Conservation (phyloP, 345 rosid species). For the Mallotus nudiflorus region DNA sequence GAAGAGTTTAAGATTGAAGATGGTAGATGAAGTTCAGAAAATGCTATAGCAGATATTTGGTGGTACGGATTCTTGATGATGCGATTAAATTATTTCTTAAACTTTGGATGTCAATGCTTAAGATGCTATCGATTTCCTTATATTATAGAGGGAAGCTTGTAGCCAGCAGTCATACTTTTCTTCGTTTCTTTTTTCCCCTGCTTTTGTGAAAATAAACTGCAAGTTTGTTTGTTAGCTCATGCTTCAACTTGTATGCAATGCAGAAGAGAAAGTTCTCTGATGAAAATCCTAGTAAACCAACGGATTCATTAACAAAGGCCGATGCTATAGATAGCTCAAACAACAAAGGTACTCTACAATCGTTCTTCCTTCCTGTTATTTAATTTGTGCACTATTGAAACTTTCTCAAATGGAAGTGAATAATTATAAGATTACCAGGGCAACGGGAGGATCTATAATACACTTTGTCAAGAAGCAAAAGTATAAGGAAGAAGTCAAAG, state of each 20-base stretch:
- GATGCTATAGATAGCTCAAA: conserved; percentile 18
- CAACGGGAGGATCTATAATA: too few relatives aligned
- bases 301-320: conserved; percentile 46
- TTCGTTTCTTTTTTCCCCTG: too few relatives aligned
- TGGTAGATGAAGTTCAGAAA: background rate
- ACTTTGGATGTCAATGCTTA: background rate
- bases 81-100: background rate
- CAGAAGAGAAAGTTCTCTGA: conserved; percentile 59
- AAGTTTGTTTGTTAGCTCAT: background rate
- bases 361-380: background rate
- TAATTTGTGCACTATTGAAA: too few relatives aligned
- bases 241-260: background rate
- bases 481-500: too few relatives aligned
- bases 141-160: too few relatives aligned
- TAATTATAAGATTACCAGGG: too few relatives aligned
- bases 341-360: conserved; percentile 34
- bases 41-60: too few relatives aligned
- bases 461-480: too few relatives aligned
- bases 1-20: conserved; percentile 30
- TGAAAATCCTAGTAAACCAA: conserved; percentile 45
- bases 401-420: too few relatives aligned
- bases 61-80: background rate
- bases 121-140: background rate
- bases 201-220: too few relatives aligned
- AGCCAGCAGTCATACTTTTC: too few relatives aligned